Evolutionary conservation across 2,329 filamentous ascomycete species (phyloP).

Genomic region (Cryphonectria radicalis): DNA sequence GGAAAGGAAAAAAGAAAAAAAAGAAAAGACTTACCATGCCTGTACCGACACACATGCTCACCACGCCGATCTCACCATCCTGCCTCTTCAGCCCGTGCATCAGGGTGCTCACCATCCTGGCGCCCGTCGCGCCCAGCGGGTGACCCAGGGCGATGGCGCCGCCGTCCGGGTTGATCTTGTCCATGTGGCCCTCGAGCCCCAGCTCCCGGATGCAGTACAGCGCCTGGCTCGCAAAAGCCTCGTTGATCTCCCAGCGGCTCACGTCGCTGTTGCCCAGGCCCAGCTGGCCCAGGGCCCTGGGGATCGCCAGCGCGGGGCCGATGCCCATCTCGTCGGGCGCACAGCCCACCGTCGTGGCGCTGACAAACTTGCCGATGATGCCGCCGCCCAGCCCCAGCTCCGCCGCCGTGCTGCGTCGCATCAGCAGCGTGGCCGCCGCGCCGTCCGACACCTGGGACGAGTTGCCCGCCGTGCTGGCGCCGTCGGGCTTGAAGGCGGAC

Average conservation of each 20-base stretch:
- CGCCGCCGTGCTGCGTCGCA: conserved; percentile 79
- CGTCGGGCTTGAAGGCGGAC: conserved; percentile 78
- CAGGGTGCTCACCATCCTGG: conserved; percentile 76
- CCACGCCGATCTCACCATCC: conserved; percentile 77
- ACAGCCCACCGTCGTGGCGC: conserved; percentile 75
- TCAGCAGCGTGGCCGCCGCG: conserved; percentile 80
- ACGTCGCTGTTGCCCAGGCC: conserved; percentile 73
- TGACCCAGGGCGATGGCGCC: conserved; percentile 95
- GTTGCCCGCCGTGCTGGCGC: conserved; percentile 85
- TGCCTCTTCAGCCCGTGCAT: conserved; percentile 68
- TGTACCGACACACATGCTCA: conserved; percentile 88
- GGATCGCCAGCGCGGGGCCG: conserved; percentile 84
- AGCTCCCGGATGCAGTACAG: conserved; percentile 74
- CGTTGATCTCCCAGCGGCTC: conserved; percentile 91
- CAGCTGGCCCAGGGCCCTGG: conserved; percentile 72
- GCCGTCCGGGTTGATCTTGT: conserved; percentile 87
- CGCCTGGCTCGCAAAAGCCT: conserved; percentile 72
- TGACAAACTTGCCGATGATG: conserved; percentile 85
- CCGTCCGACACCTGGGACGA: conserved; percentile 85
- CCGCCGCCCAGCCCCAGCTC: conserved; percentile 69
- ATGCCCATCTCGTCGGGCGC: conserved; percentile 93
- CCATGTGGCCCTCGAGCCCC: conserved; percentile 65
- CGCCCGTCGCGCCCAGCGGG: conserved; percentile 86
- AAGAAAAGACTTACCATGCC: conserved; percentile 57
- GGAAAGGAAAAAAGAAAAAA: no score